Base-by-base conservation (phyloP, 1,284 basidiomycete genomes). In the Marasmius tenuissimus region DNA sequence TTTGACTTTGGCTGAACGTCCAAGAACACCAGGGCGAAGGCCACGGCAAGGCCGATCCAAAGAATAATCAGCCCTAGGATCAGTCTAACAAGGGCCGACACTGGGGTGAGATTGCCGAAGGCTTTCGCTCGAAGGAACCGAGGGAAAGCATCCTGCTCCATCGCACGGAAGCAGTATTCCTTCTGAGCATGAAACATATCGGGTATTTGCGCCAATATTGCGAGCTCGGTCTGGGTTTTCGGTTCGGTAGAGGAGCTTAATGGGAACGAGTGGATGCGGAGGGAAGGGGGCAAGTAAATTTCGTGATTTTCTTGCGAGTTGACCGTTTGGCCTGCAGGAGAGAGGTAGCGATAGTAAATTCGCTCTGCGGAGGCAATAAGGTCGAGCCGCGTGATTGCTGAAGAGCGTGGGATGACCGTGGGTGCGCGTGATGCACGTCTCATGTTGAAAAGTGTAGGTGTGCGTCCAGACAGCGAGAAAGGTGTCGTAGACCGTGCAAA, bases 131-230 rank as follows among this genome's bases (percentile, higher is more conserved):
- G 86, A 59, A 99, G 79, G 84, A 99, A 99, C 3, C 96, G 85
- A 51, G 95, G 94, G 81, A 97, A 98, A n/a, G 94, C 93, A 71
- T 98, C 96, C 75, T 96, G 92, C 73, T 98, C 96, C 89, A 98
- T 97, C 4, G 94, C 94, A 59, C 94, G 85, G 83, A 97, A 97
- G 71, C 96, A 95, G 72, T 97, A 98, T 72, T 97, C 94, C 80
- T 99, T 98, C 78, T 98, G 97, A 2, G 89, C 80, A 73, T 98
- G 94, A 80, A 98, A 99, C 82, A 98, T 92, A 75, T 98, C 97
- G 11, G 97, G 96, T 49, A 99, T 90, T 66, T 94, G 89, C 0
- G 96, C 89, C 83, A 98, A 81, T 61, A 93, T 81, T 59, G 84
- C 86, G 53, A 88, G 76, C 73, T 96, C 92, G 45, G 83, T 82